A percentile compares a stretch with the other conserved stretches of the same genome.
These are phyloP conservation scores for Cnidoscolus chayamansa DNA, from an alignment of 441 rosid species.

Conservation along the genomic window DNA sequence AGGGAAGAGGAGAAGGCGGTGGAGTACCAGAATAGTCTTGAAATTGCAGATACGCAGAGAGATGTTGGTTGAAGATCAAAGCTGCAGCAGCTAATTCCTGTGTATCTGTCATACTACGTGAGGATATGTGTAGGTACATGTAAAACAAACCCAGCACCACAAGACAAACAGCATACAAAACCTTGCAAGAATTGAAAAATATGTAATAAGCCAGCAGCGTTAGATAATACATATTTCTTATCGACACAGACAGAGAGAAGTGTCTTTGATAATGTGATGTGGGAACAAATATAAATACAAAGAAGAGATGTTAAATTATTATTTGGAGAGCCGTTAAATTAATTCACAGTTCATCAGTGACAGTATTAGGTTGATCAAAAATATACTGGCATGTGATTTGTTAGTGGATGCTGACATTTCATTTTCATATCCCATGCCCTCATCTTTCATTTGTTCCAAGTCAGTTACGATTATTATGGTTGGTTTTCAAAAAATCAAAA, in stretches of 20 bases:
- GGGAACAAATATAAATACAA: too few species aligned
- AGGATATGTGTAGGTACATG: conserved; percentile 3
- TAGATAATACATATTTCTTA: conserved; percentile 22
- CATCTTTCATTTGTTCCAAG: too few species aligned
- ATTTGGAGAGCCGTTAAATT: too few species aligned
- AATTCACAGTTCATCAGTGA: too few species aligned
- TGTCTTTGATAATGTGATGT: too few species aligned
- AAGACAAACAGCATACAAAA: conserved; percentile 23
- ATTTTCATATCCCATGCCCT: too few species aligned
- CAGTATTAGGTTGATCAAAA: too few species aligned
- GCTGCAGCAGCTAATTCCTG: conserved; percentile 11
- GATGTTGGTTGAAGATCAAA: conserved; percentile 5
- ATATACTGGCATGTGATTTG: too few species aligned
- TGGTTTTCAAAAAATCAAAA: too few species aligned
- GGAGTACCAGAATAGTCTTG: neutral
- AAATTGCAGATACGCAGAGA: conserved; percentile 4
- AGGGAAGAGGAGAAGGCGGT: neutral
- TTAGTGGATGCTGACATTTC: too few species aligned
- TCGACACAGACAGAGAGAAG: neutral
- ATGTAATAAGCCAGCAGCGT: conserved; percentile 29
- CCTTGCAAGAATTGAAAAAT: conserved; percentile 25
- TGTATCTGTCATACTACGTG: conserved; percentile 12
- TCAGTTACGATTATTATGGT: too few species aligned
- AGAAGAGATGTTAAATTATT: too few species aligned
- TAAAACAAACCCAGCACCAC: conserved; percentile 19